Evolutionary conservation across 2,329 filamentous ascomycete species (phyloP), one percentile per base, ranked within the genome.

Genomic region (Beauveria varroae): DNA sequence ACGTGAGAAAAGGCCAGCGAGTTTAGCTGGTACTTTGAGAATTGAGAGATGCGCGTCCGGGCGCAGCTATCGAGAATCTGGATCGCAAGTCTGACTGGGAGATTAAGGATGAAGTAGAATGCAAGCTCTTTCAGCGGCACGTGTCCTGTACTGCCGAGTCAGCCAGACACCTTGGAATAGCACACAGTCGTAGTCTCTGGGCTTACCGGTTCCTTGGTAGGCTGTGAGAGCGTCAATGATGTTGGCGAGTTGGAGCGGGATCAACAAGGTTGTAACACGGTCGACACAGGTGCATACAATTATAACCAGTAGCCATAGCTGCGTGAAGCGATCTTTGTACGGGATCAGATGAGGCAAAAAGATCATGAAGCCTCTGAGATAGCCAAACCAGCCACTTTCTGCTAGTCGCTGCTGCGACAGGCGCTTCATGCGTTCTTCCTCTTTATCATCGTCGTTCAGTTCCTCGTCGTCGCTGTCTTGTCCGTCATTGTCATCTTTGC

Each of bases 1-100:
- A 89, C 78, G 65, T 89, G 86, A 57, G 81, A 77, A 70, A 88
- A 89, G 0, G 85, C 57, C 18, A 64, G 43, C 6, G 79, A 78
- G 18, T 78, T 82, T 53, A 89, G 78, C 41, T 78, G 76, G 52
- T 78, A 75, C 64, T 85, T 83, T 26, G 68, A 65, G 34, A 66
- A 70, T 22, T 69, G 66, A 26, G 65, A 65, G 37, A 70, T 64
- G 24, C 68, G 66, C 4, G 65, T 67, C 8, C 62, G 65, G 10
- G 68, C 68, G 16, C 67, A 57, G 51, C 50, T 46, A 18, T 62
- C 41, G 1, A 67, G 18, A 5, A 63, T 53, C 18, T 53, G 28
- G 6, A 62, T 30, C 2, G 40, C 26, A n/a, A 57, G 34, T 5
- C 16, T 44, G 12, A 64, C 34, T 12, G 64, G 65, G 40, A 66